These are phyloP conservation scores for Rhodocollybia butyracea DNA, from an alignment of 768 basidiomycete species.

Conservation along the genomic window DNA sequence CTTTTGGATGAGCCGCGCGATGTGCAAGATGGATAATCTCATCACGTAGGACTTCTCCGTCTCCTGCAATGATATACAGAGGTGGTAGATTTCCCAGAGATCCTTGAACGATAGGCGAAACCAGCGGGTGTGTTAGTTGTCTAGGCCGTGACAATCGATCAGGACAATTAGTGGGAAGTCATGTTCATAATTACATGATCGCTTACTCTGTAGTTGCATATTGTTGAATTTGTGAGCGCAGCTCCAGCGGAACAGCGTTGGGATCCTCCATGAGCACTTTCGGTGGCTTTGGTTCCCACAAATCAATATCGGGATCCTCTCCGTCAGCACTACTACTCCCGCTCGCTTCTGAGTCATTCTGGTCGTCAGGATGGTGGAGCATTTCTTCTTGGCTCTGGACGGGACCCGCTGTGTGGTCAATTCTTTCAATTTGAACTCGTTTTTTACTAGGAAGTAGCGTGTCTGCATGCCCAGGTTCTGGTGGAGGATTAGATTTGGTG, in stretches of 20 bases:
- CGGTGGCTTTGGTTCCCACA: slow-evolving; percentile 53
- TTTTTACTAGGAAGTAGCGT: slow-evolving; percentile 34
- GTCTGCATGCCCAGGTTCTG: slow-evolving; percentile 48
- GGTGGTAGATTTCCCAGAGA: slow-evolving; percentile 77
- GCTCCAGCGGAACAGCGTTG: slow-evolving; percentile 39
- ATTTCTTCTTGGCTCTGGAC: slow-evolving; percentile 30
- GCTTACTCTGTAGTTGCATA: slow-evolving; percentile 72
- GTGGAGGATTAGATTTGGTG: slow-evolving; percentile 39
- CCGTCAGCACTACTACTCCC: slow-evolving; percentile 10
- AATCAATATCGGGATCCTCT: slow-evolving; percentile 23
- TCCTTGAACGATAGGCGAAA: slow-evolving; percentile 69
- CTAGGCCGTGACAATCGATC: no score
- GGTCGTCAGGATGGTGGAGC: slow-evolving; percentile 16
- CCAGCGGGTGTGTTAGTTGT: slow-evolving; percentile 64
- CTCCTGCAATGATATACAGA: slow-evolving; percentile 67
- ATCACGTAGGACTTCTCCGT: slow-evolving; percentile 74
- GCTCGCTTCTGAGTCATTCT: not conserved
- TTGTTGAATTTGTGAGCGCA: slow-evolving; percentile 69
- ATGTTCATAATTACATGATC: not conserved
- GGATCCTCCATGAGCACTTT: slow-evolving; percentile 53
- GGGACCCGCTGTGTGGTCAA: slow-evolving; percentile 7
- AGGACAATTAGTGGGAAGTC: not conserved
- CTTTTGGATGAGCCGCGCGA: slow-evolving; percentile 69
- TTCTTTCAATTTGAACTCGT: slow-evolving; percentile 22
- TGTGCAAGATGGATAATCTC: slow-evolving; percentile 79